phyloP scores from a whole-genome alignment of 345 rosid genomes.

The Heritiera fomes region DNA sequence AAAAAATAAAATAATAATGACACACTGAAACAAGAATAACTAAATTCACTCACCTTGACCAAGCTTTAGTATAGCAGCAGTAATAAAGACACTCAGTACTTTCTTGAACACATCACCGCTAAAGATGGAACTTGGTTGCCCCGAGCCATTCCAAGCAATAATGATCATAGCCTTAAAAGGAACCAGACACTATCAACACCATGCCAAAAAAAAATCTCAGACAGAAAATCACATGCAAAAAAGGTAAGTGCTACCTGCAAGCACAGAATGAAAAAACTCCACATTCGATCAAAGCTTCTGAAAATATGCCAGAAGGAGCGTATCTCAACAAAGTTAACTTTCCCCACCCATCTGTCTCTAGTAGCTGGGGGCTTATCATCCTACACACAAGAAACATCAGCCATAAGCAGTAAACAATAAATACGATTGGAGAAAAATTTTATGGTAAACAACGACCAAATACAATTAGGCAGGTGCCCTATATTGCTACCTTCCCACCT shows the following conservation, averaged over 20 bases:
- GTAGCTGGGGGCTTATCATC: slow-evolving; percentile 57
- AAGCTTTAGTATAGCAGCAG: slow-evolving; percentile 96
- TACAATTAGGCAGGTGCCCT: not conserved
- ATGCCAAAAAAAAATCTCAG: slow-evolving; percentile 17
- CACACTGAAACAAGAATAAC: slow-evolving; percentile 4
- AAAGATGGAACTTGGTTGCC: slow-evolving; percentile 58
- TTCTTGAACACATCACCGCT: slow-evolving; percentile 65
- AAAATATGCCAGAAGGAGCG: slow-evolving; percentile 97
- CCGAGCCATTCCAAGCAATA: slow-evolving; percentile 89
- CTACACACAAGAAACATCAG: slow-evolving; percentile 38
- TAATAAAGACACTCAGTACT: slow-evolving; percentile 85
- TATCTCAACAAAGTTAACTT: slow-evolving; percentile 97
- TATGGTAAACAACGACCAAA: not conserved
- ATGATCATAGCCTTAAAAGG: slow-evolving; percentile 80
- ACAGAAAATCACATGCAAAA: not conserved
- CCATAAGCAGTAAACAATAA: not conserved
- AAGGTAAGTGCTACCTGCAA: slow-evolving; percentile 61
- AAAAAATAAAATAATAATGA: not conserved
- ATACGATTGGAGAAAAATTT: not conserved
- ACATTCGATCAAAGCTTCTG: slow-evolving; percentile 99
- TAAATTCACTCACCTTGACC: slow-evolving; percentile 74
- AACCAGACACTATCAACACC: slow-evolving; percentile 30
- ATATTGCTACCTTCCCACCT: not conserved
- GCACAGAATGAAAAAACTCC: slow-evolving; percentile 90
- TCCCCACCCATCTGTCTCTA: slow-evolving; percentile 84